Evolutionary conservation across 305 asterid species (phyloP).

Genomic region (Fraxinus platypoda): DNA sequence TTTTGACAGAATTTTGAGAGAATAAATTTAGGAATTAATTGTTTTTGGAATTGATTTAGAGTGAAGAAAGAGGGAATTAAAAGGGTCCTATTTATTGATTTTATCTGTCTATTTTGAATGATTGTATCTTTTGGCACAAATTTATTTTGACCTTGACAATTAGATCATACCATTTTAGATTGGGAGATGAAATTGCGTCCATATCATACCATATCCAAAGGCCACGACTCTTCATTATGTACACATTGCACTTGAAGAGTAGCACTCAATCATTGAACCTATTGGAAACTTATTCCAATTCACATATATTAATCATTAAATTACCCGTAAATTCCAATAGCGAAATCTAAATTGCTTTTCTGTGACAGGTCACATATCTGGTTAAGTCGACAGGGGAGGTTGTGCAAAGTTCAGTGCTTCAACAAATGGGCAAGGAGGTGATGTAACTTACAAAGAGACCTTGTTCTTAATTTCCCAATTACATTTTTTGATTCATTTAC

Average conservation of each 20-base stretch:
- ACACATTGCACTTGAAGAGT: not conserved
- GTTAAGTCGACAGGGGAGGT: constrained; percentile 52
- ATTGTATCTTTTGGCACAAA: not conserved
- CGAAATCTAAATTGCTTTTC: too few species aligned
- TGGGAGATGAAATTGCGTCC: not conserved
- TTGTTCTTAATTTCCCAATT: too few species aligned
- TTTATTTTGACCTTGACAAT: too few species aligned
- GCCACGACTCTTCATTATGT: not conserved
- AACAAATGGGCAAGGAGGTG: constrained; percentile 48
- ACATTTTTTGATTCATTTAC: too few species aligned
- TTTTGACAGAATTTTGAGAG: too few species aligned
- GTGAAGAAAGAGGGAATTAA: not conserved
- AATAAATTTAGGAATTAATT: too few species aligned
- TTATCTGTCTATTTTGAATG: too few species aligned
- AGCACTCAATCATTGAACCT: not conserved
- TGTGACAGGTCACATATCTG: constrained; percentile 26
- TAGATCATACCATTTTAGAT: not conserved
- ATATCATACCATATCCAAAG: not conserved
- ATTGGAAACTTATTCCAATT: not conserved
- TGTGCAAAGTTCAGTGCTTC: constrained; percentile 34
- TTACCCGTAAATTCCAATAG: not conserved
- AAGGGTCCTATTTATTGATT: too few species aligned
- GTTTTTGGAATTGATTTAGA: not conserved
- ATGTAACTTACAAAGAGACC: constrained; percentile 25
- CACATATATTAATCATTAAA: not conserved